Conservation (phyloP, 106 monocot species). For the Dendrobium huoshanense region DNA sequence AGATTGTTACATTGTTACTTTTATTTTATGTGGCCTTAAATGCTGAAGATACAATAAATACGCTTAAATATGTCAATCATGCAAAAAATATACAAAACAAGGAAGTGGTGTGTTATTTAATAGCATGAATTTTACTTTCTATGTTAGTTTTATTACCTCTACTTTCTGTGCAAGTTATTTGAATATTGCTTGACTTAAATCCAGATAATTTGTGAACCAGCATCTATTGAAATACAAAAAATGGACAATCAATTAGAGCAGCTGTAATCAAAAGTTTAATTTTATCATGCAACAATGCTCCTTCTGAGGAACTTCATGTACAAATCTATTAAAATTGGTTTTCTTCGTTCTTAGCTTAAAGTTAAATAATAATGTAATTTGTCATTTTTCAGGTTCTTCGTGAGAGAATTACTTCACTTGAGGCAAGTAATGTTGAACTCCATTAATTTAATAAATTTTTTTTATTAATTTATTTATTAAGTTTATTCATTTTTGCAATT, state of each 20-base stretch:
- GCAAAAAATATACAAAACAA: no score
- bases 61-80: slow-evolving; percentile 97
- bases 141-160: neutral
- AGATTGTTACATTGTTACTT: no score
- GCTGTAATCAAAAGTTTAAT: slow-evolving; percentile 72
- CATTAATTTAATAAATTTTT: no score
- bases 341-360: neutral
- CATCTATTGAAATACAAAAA: slow-evolving; percentile 79
- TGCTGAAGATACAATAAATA: slow-evolving; percentile 97
- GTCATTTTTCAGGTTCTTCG: slow-evolving; percentile 47
- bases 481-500: no score
- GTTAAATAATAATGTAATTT: neutral
- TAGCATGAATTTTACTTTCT: neutral
- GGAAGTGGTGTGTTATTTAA: slow-evolving; percentile 67
- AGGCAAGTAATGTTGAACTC: slow-evolving; percentile 67
- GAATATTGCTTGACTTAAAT: slow-evolving; percentile 11
- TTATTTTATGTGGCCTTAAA: slow-evolving; percentile 40
- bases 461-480: no score
- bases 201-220: slow-evolving; percentile 90
- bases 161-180: neutral
- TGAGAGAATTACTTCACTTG: slow-evolving; percentile 60
- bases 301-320: slow-evolving; percentile 79
- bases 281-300: slow-evolving; percentile 49
- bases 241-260: slow-evolving; percentile 78
- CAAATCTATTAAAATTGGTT: neutral